Base-by-base conservation (phyloP, 306 rosid species). In the Rosa rugosa region DNA sequence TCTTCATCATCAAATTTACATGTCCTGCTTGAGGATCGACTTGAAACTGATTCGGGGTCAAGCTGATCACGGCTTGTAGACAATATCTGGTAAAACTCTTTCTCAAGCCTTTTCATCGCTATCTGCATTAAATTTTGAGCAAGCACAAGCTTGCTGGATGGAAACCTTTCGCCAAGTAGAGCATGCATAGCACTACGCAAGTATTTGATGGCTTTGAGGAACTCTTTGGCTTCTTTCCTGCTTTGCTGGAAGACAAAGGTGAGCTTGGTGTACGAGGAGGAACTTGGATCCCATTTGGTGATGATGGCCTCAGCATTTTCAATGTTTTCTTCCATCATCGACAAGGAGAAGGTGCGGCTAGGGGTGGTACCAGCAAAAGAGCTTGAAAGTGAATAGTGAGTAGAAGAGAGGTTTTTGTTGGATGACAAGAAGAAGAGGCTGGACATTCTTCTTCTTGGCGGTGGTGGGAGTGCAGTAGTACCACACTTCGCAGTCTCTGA, bases 121-220 rank as follows among this genome's bases (percentile, higher is more conserved):
- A 62, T 72, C 42, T 85, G 93, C 93, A 82, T 85, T n/a, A 85
- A 84, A 18, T 72, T 79, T 20, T 89, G 93, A 34, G 91, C 87
- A 1, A 72, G 76, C 20, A 75, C 81, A 17, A 89, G 91, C 72
- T 77, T 84, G 5, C 71, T 8, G 18, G 91, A 72, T 4, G 71
- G 13, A 7, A 78, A 50, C n/a, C 75, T 59, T 31, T 82, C 80
- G 6, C 66, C 31, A 10, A 84, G 62, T 2, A 89, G 76, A 36
- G 56, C 66, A 62, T 85, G 76, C 89, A 83, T 89, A 16, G 87
- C 82, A 7, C 63, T 77, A 8, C 73, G 83, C 84, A 87, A 71
- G 51, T 45, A 11, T 51, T 69, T 47, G 40, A 85, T 85, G 14
- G 85, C 73, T 54, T 77, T 73, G 84, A 84, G 73, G 51, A 81